Percentiles rank a stretch among this genome's conserved stretches.
phyloP scores from a whole-genome alignment of 768 basidiomycete genomes.

The Lyophyllum shimeji region DNA sequence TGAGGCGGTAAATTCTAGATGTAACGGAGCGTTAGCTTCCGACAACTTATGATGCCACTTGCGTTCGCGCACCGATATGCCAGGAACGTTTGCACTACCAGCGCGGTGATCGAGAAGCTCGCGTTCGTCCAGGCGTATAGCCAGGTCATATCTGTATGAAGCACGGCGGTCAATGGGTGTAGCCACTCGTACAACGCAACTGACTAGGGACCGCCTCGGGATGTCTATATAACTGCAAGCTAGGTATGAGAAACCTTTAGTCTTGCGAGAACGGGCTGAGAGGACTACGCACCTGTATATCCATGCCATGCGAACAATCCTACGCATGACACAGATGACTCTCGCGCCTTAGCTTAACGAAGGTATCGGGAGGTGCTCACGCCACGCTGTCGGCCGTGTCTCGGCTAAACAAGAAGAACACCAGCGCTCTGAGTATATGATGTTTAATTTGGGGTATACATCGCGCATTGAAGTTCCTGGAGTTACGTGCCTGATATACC shows the following conservation, averaged over 20 bases:
- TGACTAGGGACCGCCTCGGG: constrained; percentile 9
- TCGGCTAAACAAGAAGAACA: constrained; percentile 5
- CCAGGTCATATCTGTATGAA: constrained; percentile 8
- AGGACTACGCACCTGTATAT: constrained; percentile 2
- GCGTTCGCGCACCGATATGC: constrained; percentile 14
- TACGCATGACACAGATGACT: not conserved
- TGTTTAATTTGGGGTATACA: not conserved
- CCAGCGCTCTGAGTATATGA: constrained; percentile 1
- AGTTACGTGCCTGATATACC: constrained; percentile 11
- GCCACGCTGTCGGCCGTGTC: constrained; percentile 13
- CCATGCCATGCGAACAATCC: constrained; percentile 17
- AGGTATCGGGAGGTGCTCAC: constrained; percentile 1
- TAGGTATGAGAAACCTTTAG: not conserved
- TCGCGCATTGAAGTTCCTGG: not conserved
- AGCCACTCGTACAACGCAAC: not conserved
- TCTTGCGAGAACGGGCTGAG: no score
- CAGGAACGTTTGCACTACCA: constrained; percentile 19
- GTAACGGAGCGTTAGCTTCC: not conserved
- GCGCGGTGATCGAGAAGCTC: constrained; percentile 13
- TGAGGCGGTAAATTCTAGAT: constrained; percentile 14
- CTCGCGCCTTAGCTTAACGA: not conserved
- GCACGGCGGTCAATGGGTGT: not conserved
- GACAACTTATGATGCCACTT: not conserved
- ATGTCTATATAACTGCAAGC: constrained; percentile 21
- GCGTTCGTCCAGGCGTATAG: constrained; percentile 15